Evolutionary conservation across 495 filamentous ascomycete species (phyloP), one percentile per base, ranked within the genome.

Genomic region (Daldinia concentrica): DNA sequence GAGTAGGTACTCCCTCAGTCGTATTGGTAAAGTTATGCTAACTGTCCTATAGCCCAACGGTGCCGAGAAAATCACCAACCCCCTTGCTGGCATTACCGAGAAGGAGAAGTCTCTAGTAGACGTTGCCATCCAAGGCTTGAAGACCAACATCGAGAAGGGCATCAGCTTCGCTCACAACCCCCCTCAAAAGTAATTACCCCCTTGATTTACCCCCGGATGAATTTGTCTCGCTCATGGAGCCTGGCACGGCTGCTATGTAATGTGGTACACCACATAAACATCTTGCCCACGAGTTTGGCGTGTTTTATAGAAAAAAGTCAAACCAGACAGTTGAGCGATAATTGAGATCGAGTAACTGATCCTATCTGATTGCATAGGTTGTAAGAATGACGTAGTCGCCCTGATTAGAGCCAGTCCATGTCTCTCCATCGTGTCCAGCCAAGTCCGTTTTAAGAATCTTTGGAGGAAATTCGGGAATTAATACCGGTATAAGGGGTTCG

Each of bases 81-180:
- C 92, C 64, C 86, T 99, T 58, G 83, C 82, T 45, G 83, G 85
- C 62, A 83, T 93, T 74, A 92, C 90, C 74, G 90, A 91, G 8
- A 83, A 90, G 79, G 95, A 98, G 89, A 91, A 95, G 89, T 86
- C 87, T 71, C 89, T 99, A 59, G 89, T 99, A 63, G 87, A 92
- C 71, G 88, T 86, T 69, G 88, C 86, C 78, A 84, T 90, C 73
- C 82, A 84, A 69, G 95, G 88, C 60, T 86, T 99, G 32, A 91
- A 93, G 87, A 90, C 87, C 84, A 99, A 97, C 82, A 97, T 99
- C 76, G 82, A 87, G 74, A 98, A 98, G 88, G 95, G 95, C 74
- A 83, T 98, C 73, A 89, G 91, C 75, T 99, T 98, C 78, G 88
- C 79, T 78, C 87, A 94, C 87, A 94, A 90, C 85, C 88, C 94